A percentile compares a stretch with the other conserved stretches of the same genome.
phyloP scores from a whole-genome alignment of 257 asterid genomes.

The Forsythia suspensa region DNA sequence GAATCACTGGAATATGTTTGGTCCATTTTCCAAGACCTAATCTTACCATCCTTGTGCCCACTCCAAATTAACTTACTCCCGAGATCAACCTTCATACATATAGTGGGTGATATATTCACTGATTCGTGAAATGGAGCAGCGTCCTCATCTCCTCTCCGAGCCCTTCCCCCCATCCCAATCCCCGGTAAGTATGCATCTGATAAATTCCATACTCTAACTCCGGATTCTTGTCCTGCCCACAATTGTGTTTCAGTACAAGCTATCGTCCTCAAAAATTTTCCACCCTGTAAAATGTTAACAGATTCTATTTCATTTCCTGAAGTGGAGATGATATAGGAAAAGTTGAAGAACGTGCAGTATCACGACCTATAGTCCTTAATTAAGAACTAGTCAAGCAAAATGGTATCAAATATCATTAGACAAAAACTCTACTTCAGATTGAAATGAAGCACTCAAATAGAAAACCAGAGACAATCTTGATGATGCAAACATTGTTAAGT shows the following conservation, averaged over 20 bases:
- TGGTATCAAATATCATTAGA: too few species aligned
- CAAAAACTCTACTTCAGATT: too few species aligned
- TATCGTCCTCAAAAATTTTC: constrained; percentile 76
- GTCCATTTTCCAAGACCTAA: constrained; percentile 90
- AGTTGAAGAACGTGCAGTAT: too few species aligned
- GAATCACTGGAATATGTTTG: constrained; percentile 52
- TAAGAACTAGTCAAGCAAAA: too few species aligned
- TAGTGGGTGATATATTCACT: constrained; percentile 57
- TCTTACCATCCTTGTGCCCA: constrained; percentile 93
- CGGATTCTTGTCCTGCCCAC: constrained; percentile 96
- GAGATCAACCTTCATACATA: constrained; percentile 72
- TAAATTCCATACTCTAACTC: constrained; percentile 89
- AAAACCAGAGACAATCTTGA: too few species aligned
- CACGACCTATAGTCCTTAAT: too few species aligned
- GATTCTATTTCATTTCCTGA: background rate
- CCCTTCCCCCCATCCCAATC: constrained; percentile 58
- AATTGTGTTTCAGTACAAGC: constrained; percentile 74
- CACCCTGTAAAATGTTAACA: constrained; percentile 49
- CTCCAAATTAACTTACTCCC: constrained; percentile 87
- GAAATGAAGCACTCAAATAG: too few species aligned
- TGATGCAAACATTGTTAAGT: too few species aligned
- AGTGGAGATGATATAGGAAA: too few species aligned
- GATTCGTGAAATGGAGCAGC: constrained; percentile 90
- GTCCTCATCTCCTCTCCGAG: constrained; percentile 89
- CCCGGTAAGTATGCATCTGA: constrained; percentile 76